A percentile compares a stretch with the other conserved stretches of the same genome.
phyloP scores from a whole-genome alignment of 257 asterid species.

The Solanum peruvianum region DNA sequence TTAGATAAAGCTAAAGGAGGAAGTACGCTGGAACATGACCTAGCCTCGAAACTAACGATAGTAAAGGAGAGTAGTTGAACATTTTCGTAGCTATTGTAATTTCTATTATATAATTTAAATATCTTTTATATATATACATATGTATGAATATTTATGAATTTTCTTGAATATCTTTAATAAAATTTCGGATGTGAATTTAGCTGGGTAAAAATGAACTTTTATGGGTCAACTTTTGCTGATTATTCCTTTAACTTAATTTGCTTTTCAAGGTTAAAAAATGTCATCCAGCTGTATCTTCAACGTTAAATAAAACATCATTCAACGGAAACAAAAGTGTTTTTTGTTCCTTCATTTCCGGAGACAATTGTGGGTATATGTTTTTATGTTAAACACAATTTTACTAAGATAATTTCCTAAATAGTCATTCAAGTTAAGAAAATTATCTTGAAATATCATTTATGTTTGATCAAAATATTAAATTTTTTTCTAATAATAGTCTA shows the following conservation, averaged over 20 bases:
- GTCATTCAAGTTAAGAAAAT: neutral
- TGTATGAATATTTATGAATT: neutral
- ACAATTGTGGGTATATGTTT: neutral
- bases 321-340: neutral
- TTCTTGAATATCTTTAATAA: neutral
- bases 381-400: neutral
- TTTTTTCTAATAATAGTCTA: too few relatives aligned
- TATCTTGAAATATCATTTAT: too few relatives aligned
- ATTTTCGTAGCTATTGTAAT: neutral
- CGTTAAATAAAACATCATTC: neutral
- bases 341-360: neutral
- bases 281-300: neutral
- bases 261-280: neutral
- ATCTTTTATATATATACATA: neutral
- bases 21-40: neutral
- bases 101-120: neutral
- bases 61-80: neutral
- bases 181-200: neutral
- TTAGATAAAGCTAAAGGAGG: neutral
- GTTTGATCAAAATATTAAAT: too few relatives aligned
- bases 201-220: neutral
- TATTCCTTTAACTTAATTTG: neutral
- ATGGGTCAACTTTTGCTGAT: neutral
- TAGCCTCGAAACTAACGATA: neutral
- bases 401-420: too few relatives aligned